Evolutionary conservation across 2,329 filamentous ascomycete genomes (phyloP), one percentile per base, ranked within the genome.

Genomic region (Cladosporium sp.): DNA sequence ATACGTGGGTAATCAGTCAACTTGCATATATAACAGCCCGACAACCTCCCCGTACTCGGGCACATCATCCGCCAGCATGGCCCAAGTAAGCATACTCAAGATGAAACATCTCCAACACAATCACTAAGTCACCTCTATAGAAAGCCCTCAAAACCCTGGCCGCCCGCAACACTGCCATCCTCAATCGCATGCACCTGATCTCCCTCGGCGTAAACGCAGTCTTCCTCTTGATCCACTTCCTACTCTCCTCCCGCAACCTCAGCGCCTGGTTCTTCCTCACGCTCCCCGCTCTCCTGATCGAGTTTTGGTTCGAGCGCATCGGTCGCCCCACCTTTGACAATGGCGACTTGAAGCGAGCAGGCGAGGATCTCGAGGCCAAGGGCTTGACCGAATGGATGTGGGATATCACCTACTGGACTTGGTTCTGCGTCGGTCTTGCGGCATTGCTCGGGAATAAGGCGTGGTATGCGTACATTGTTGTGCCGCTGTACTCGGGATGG

Each of bases 341-440:
- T 47, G 69, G 69, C 52, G 77, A 84, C n/a, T 76, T 97, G 55
- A 84, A 82, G 66, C 82, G 79, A 27, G 76, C 88, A 1, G 92
- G 93, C 38, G 91, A 97, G 67, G 93, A 99, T 68, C 80, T 99
- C 45, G 83, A 87, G 47, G 88, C 89, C 8, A 80, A 85, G 29
- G 93, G 93, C 4, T 73, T 99, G 74, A 97, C 92, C 9, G 93
- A 96, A 72, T 97, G 95, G 76, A 89, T 97, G 86, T 99, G 95
- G 80, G 93, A 99, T 72, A 82, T 96, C 43, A 76, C 96, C 47
- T 97, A 96, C 81, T 89, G 95, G 73, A 96, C 90, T 0, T 96
- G 91, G 85, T 84, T 82, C 9, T 87, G 84, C 48, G 74, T 89
- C 36, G 70, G 85, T 7, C 69, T 86, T n/a, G 90, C 85, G 12